Evolutionary conservation across 2,329 filamentous ascomycete species (phyloP).

Genomic region (Fusarium anthophilum): DNA sequence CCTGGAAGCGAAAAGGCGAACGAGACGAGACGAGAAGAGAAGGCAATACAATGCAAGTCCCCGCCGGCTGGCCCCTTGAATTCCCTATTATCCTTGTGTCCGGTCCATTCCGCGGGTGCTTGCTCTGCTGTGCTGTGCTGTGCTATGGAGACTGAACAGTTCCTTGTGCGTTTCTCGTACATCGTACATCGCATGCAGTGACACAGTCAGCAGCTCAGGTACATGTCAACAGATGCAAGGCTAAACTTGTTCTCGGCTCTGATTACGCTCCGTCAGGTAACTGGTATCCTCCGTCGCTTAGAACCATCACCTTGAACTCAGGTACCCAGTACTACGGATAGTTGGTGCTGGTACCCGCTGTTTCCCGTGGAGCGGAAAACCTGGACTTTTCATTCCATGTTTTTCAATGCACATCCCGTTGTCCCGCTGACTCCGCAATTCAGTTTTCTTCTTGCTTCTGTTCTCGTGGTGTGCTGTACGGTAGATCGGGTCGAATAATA

Average conservation of each 20-base stretch:
- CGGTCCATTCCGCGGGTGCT: slow-evolving; percentile 19
- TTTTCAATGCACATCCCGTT: slow-evolving; percentile 37
- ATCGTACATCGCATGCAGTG: slow-evolving; percentile 28
- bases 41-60: slow-evolving; percentile 17
- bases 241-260: slow-evolving; percentile 3
- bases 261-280: slow-evolving; percentile 1
- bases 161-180: slow-evolving; percentile 27
- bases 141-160: not conserved
- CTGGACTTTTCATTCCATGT: slow-evolving; percentile 31
- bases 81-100: slow-evolving; percentile 14
- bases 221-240: slow-evolving; percentile 18
- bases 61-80: slow-evolving; percentile 31
- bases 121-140: not conserved
- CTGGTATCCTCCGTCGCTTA: slow-evolving; percentile 4
- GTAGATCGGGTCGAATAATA: slow-evolving; percentile 14
- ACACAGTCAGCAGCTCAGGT: slow-evolving; percentile 23
- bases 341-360: slow-evolving; percentile 25
- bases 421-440: slow-evolving; percentile 17
- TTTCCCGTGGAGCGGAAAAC: slow-evolving; percentile 30
- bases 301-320: not conserved
- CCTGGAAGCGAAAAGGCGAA: slow-evolving; percentile 16
- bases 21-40: slow-evolving; percentile 25
- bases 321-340: slow-evolving; percentile 3
- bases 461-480: slow-evolving; percentile 13
- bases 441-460: not conserved